Evolutionary conservation across 257 asterid genomes (phyloP), one percentile per base, ranked within the genome.

Genomic region (Ajuga chamaepitys): DNA sequence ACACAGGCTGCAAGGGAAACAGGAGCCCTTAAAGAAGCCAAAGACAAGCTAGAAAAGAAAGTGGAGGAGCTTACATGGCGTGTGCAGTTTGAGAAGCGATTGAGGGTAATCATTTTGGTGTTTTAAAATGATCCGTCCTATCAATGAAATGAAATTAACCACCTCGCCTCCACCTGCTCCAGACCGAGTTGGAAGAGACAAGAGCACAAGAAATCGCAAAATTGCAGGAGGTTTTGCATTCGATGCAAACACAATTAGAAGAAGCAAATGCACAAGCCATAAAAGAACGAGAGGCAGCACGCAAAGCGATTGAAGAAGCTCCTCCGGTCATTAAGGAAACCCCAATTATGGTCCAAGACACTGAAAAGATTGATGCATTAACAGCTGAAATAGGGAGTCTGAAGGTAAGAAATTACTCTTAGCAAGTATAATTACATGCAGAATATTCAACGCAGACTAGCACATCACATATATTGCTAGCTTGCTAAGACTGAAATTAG

Each of bases 61-160:
- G 99, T 94, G 62, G 99, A 94, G 80, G 99, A 94, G 77, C 96
- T 94, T 47, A 83, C 99, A 11, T 94, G 99, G 99, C 91, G 99
- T 64, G 59, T 94, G 83, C 99, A 90, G 83, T 85, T 94, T 68
- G 98, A 94, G 88, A 94, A 88, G 81, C 82, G 95, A 73, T 68
- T 90, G 45, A 88, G 98, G 91, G 99, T 94, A 81, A 77, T 18
- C 51, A 24, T 42, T 73, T 51, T 46, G 66, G 55, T 51, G 12
- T 46, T 24, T 66, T 11, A 22, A 54, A 40, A 38, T 76, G 61
- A 57, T 38, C 32, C 60, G 37, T 59, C 25, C 38, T 53, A 14
- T 73, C 63, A 5, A 50, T 74, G 38, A 26, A 13, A 45, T 60
- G 64, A 57, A 66, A 41, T 35, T 70, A 28, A 41, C 64, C 52